These are phyloP conservation scores for Neopestalotiopsis sp. DNA, from an alignment of 2,329 filamentous ascomycete species.

Conservation along the genomic window DNA sequence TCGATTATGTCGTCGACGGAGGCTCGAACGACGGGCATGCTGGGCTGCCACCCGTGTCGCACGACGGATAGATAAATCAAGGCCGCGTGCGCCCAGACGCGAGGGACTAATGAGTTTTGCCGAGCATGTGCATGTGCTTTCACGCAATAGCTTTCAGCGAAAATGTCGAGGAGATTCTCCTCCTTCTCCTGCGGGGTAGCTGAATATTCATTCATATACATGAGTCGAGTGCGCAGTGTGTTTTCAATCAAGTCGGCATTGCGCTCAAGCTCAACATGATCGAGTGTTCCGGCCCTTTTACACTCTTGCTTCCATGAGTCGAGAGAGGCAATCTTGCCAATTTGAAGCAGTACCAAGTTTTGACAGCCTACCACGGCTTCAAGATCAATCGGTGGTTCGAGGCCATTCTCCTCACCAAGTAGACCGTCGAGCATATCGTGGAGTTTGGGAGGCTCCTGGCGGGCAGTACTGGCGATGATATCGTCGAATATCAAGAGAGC, in stretches of 20 bases:
- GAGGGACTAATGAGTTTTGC: conserved; percentile 30
- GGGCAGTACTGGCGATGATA: conserved; percentile 40
- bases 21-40: conserved; percentile 45
- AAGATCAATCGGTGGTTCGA: conserved; percentile 24
- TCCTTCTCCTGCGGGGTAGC: neutral
- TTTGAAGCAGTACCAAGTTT: conserved; percentile 29
- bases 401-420: conserved; percentile 21
- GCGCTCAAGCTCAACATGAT: conserved; percentile 28
- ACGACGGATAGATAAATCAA: conserved; percentile 55
- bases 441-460: conserved; percentile 36
- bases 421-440: conserved; percentile 32
- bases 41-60: conserved; percentile 57
- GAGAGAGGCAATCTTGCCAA: conserved; percentile 26
- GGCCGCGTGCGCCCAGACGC: conserved; percentile 55
- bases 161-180: conserved; percentile 26
- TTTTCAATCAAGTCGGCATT: conserved; percentile 25
- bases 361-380: conserved; percentile 26
- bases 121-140: conserved; percentile 14
- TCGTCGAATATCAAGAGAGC: conserved; percentile 41
- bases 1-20: conserved; percentile 37
- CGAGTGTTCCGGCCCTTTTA: conserved; percentile 22
- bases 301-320: conserved; percentile 29
- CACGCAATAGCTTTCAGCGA: conserved; percentile 14
- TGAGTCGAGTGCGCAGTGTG: conserved; percentile 21
- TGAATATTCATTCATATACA: conserved; percentile 2